Percentiles rank a stretch among this genome's conserved stretches.
phyloP scores from a whole-genome alignment of 108 stramenopile species.

The Cyclotella sp. region DNA sequence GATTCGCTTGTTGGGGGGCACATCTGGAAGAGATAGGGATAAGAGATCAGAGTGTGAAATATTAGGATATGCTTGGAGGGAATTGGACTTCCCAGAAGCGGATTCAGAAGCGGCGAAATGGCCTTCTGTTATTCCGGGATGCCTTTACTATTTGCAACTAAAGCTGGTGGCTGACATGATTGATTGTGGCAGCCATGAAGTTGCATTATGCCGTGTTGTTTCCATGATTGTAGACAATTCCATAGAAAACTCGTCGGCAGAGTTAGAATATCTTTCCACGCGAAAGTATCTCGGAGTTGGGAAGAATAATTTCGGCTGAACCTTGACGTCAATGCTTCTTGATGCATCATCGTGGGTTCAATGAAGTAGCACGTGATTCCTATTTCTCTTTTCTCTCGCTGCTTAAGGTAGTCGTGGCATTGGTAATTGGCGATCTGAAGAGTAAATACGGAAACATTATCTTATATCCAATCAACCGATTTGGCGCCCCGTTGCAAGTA shows the following conservation, averaged over 20 bases:
- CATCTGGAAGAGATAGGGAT: constrained; percentile 65
- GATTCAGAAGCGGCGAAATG: constrained; percentile 18
- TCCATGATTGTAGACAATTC: constrained; percentile 46
- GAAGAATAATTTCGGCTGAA: constrained; percentile 49
- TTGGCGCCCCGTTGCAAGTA: too few relatives aligned
- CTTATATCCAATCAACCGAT: too few relatives aligned
- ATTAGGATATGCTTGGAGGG: constrained; percentile 58
- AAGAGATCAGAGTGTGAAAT: constrained; percentile 60
- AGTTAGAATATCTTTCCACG: constrained; percentile 51
- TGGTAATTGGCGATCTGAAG: too few relatives aligned
- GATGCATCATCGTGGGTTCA: neutral
- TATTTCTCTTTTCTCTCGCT: neutral
- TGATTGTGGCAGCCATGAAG: constrained; percentile 78
- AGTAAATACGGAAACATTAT: too few relatives aligned
- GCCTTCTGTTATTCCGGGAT: constrained; percentile 67
- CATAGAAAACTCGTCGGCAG: constrained; percentile 11
- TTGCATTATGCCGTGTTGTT: constrained; percentile 68
- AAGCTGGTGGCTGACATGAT: constrained; percentile 56
- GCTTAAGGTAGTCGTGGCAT: too few relatives aligned
- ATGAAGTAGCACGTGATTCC: neutral
- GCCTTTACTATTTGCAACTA: constrained; percentile 65
- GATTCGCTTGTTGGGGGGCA: constrained; percentile 68
- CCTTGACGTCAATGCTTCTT: neutral
- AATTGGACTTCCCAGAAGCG: neutral
- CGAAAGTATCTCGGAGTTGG: constrained; percentile 62